These are phyloP conservation scores for Xerocomellus amylosporus DNA, from an alignment of 768 basidiomycete species.

Conservation along the genomic window DNA sequence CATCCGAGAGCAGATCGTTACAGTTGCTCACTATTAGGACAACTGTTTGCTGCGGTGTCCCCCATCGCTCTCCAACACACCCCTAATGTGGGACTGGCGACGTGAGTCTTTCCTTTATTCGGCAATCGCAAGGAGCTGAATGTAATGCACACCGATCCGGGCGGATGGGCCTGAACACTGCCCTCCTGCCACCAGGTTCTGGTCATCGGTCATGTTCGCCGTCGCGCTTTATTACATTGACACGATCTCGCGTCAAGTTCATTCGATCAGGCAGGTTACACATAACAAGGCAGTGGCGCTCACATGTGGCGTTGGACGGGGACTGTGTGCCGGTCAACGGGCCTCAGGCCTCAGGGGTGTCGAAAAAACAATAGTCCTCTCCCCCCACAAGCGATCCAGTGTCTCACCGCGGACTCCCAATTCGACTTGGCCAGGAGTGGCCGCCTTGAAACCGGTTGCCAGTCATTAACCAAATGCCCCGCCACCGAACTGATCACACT, in stretches of 20 bases:
- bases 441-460: neutral
- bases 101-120: neutral
- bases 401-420: neutral
- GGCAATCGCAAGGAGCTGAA: neutral
- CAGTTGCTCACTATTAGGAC: neutral
- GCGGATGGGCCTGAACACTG: constrained; percentile 6
- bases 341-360: neutral
- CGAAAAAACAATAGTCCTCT: neutral
- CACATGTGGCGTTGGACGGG: neutral
- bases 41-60: neutral
- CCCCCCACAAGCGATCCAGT: neutral
- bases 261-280: neutral
- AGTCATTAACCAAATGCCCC: neutral
- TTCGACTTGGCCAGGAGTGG: neutral
- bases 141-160: neutral
- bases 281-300: neutral
- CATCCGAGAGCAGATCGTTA: neutral
- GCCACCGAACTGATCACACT: neutral
- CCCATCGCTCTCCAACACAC: neutral
- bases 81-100: neutral
- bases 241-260: neutral
- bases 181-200: neutral
- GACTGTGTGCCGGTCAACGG: neutral
- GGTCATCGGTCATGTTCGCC: neutral
- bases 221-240: neutral